phyloP scores from a whole-genome alignment of 139 green algal genomes.

The Asterochloris erici region DNA sequence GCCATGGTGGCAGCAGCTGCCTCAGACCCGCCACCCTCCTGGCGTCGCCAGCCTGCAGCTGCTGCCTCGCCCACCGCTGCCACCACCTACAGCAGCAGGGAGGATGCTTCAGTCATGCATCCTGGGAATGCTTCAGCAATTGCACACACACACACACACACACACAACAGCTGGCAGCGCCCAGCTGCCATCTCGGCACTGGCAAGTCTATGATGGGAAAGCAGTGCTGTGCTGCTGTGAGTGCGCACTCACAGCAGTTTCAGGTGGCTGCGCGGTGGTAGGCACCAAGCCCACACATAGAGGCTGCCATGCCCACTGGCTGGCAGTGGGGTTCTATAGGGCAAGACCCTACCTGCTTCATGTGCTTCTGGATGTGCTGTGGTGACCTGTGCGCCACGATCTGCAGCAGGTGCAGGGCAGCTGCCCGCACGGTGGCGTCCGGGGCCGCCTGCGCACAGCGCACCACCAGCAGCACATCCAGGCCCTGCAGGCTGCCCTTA shows the following conservation, averaged over 20 bases:
- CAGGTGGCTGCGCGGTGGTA: too few relatives aligned
- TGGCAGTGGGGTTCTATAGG: too few relatives aligned
- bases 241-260: too few relatives aligned
- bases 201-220: too few relatives aligned
- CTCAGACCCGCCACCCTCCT: constrained; percentile 51
- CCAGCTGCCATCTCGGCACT: too few relatives aligned
- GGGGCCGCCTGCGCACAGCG: constrained; percentile 39
- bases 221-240: too few relatives aligned
- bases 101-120: background rate
- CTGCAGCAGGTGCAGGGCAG: constrained; percentile 61
- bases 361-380: constrained; percentile 48
- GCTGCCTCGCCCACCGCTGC: constrained; percentile 45
- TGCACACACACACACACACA: too few relatives aligned
- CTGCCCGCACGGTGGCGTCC: constrained; percentile 60
- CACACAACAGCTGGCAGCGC: too few relatives aligned
- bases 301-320: too few relatives aligned
- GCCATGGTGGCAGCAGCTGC: constrained; percentile 29
- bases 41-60: background rate
- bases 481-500: background rate
- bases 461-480: constrained; percentile 46
- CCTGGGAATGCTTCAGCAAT: too few relatives aligned
- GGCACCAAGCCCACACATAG: too few relatives aligned
- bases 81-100: background rate
- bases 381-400: constrained; percentile 34
- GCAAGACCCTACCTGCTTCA: constrained; percentile 45